Percentiles rank a stretch among this genome's conserved stretches.
phyloP scores from a whole-genome alignment of 177 flowering plant genomes.

The Tripterygium wilfordii region DNA sequence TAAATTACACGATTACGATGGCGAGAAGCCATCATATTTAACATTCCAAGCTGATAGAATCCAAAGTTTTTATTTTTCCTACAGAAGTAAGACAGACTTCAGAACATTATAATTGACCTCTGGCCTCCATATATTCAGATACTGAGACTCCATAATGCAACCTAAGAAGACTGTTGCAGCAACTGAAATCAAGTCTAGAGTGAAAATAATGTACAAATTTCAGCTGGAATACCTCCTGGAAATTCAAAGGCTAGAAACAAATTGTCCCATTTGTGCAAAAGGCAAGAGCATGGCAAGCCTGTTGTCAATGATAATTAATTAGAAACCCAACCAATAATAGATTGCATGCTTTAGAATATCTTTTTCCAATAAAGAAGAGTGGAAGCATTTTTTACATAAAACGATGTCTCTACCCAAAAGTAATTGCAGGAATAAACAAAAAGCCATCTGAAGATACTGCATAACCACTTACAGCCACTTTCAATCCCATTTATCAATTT shows the following conservation, averaged over 20 bases:
- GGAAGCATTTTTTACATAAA: too few relatives aligned
- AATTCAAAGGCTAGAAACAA: constrained; percentile 1
- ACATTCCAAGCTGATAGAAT: background rate
- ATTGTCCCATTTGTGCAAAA: background rate
- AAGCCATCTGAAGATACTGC: too few relatives aligned
- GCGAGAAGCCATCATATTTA: constrained; percentile 6
- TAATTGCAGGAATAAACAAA: too few relatives aligned
- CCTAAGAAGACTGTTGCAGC: constrained; percentile 1
- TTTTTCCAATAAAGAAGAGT: too few relatives aligned
- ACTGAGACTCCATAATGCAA: background rate
- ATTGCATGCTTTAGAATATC: too few relatives aligned
- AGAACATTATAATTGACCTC: too few relatives aligned
- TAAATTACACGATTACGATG: constrained; percentile 5
- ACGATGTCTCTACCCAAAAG: too few relatives aligned
- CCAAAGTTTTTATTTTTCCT: constrained; percentile 10
- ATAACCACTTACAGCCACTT: too few relatives aligned
- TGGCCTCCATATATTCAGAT: background rate
- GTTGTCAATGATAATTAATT: background rate
- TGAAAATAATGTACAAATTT: constrained; percentile 6
- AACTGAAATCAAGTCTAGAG: background rate
- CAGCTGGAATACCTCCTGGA: constrained; percentile 3
- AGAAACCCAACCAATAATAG: too few relatives aligned
- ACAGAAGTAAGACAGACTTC: constrained; percentile 5
- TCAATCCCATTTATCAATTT: too few relatives aligned
- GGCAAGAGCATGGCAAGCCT: constrained; percentile 9